Percentiles rank a stretch among this genome's conserved stretches.
These are phyloP conservation scores for Ilyonectria sp. DNA, from an alignment of 2,329 filamentous ascomycete species.

Conservation along the genomic window DNA sequence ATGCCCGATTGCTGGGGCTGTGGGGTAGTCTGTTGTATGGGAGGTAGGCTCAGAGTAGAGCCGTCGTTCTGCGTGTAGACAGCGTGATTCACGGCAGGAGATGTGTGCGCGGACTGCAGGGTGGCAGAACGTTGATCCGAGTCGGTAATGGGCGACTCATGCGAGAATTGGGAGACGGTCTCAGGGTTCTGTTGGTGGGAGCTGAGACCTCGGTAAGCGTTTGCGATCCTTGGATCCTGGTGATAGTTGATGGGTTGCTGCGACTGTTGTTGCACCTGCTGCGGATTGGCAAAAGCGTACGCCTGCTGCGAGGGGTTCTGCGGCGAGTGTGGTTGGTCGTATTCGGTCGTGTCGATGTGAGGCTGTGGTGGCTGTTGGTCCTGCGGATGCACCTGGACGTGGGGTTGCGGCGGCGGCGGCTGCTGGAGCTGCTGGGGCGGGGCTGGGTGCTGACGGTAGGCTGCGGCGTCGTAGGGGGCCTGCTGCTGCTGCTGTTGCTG, in stretches of 20 bases:
- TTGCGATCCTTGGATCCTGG: constrained; percentile 54
- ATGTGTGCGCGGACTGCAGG: constrained; percentile 61
- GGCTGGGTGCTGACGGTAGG: constrained; percentile 57
- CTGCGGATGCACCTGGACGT: constrained; percentile 43
- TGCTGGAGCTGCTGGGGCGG: constrained; percentile 42
- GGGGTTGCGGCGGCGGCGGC: constrained; percentile 42
- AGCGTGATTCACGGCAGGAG: constrained; percentile 59
- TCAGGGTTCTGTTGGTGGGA: constrained; percentile 65
- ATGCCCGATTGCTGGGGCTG: constrained; percentile 57
- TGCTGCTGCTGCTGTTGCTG: constrained; percentile 44
- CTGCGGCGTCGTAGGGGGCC: constrained; percentile 63
- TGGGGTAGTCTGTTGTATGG: constrained; percentile 48
- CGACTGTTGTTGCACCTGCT: constrained; percentile 54
- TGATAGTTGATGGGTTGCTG: constrained; percentile 31
- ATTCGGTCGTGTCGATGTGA: constrained; percentile 53
- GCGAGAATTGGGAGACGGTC: constrained; percentile 74
- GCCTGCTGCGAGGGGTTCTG: constrained; percentile 44
- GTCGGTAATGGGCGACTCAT: constrained; percentile 71
- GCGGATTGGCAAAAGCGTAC: constrained; percentile 49
- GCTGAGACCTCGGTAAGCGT: constrained; percentile 54
- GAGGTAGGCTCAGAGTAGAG: constrained; percentile 48
- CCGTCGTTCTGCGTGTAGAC: constrained; percentile 55
- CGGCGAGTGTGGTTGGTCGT: constrained; percentile 53
- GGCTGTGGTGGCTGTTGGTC: constrained; percentile 58
- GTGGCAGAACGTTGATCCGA: constrained; percentile 60